Percentiles rank a stretch among this genome's conserved stretches.
These are phyloP conservation scores for Rhodotorula sp. DNA, from an alignment of 1,284 basidiomycete species.

Conservation along the genomic window DNA sequence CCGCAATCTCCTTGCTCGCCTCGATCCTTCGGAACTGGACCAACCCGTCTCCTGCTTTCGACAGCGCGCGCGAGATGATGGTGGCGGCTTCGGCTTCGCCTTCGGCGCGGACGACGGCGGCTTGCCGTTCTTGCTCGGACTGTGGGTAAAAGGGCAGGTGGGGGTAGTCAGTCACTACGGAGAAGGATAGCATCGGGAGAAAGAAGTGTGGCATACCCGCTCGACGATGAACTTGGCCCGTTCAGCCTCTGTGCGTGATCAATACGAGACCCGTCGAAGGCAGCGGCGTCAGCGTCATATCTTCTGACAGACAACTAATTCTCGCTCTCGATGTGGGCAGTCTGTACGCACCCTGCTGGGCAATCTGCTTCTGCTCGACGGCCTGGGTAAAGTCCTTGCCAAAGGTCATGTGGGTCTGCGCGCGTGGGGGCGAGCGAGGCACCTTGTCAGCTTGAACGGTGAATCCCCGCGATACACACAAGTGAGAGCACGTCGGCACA, in stretches of 20 bases:
- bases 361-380: conserved; percentile 97
- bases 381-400: conserved; percentile 65
- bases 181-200: conserved; percentile 1
- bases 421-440: not conserved
- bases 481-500: not conserved
- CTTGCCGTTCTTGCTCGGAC: conserved; percentile 99
- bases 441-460: too few relatives aligned
- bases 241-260: conserved; percentile 72
- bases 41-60: conserved; percentile 93
- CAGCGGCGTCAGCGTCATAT: not conserved
- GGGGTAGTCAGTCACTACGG: conserved; percentile 1
- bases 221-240: conserved; percentile 99
- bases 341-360: conserved; percentile 71
- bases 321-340: not conserved
- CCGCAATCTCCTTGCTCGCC: conserved; percentile 89
- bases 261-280: conserved; percentile 43
- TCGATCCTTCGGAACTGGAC: conserved; percentile 95
- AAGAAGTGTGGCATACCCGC: conserved; percentile 59
- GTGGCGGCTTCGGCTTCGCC: conserved; percentile 96
- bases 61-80: conserved; percentile 88
- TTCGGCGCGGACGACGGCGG: conserved; percentile 94
- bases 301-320: not conserved
- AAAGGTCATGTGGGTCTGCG: conserved; percentile 57
- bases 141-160: conserved; percentile 44
- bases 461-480: too few relatives aligned